Evolutionary conservation across 768 basidiomycete species (phyloP), one percentile per base, ranked within the genome.

Genomic region (Suillus bovinus): DNA sequence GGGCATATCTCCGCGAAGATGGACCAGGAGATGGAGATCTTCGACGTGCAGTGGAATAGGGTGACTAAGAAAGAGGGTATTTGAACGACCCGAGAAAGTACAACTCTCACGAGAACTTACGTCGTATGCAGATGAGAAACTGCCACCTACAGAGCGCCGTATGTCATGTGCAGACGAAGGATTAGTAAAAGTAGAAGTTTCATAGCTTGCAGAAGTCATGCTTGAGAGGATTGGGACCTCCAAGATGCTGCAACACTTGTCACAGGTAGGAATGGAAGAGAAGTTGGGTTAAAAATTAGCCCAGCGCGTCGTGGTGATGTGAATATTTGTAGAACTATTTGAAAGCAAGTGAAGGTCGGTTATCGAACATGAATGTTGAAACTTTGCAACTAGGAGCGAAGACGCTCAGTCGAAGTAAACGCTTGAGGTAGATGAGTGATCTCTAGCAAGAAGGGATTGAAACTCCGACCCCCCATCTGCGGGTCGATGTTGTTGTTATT

Each of bases 21-120:
- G 82, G 68, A 42, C 76, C 75, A 55, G 85, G 82, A 56, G 87
- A 84, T 49, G 82, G 81, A 47, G 81, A 79, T 65, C 78, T 79
- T 60, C 81, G 81, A 66, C 79, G 81, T 64, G 72, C 63, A 68
- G 71, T 67, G 54, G 56, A 60, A 67, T 70, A 59, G 58, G 61
- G 55, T 66, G 67, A 68, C 68, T 67, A 67, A 39, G 22, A 64
- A 47, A 57, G 29, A 58, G 55, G 49, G 47, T 44, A 58, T 59
- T 38, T 61, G 58, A 61, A 61, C 29, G 20, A 60, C 55, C 38
- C 38, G 27, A 39, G 38, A 56, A 56, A 39, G 55, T 39, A 39
- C 17, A 27, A 34, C 55, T 56, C 55, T 56, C 55, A 39, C 38
- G 55, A 56, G 24, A 61, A 74, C 73, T 75, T 63, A 74, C 73